Evolutionary conservation across 2,329 filamentous ascomycete species (phyloP).

Genomic region (Coniochaeta prunicola): DNA sequence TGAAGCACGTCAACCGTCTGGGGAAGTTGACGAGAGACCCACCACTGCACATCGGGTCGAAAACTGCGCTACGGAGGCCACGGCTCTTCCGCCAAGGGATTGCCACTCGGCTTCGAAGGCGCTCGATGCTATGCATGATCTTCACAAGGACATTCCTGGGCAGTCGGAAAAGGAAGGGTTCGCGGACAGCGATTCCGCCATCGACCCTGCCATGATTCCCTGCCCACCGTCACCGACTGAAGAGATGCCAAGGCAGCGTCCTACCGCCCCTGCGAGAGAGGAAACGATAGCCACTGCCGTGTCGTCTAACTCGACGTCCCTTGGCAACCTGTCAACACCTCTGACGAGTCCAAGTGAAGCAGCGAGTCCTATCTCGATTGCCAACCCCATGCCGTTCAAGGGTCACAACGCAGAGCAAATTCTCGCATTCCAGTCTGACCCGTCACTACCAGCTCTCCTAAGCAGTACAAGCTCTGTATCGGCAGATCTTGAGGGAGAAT

Average conservation of each 20-base stretch:
- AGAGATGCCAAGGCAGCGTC: constrained; percentile 24
- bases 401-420: constrained; percentile 36
- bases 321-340: constrained; percentile 40
- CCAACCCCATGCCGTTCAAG: constrained; percentile 27
- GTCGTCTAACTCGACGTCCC: constrained; percentile 46
- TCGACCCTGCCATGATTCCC: constrained; percentile 21
- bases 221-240: constrained; percentile 41
- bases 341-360: constrained; percentile 48
- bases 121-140: not conserved
- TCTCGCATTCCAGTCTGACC: constrained; percentile 53
- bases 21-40: constrained; percentile 36
- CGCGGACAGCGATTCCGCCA: constrained; percentile 1
- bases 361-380: constrained; percentile 37
- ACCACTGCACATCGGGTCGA: constrained; percentile 38
- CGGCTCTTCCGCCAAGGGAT: constrained; percentile 13
- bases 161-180: constrained; percentile 5
- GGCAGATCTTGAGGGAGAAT: constrained; percentile 54
- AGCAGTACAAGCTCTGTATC: constrained; percentile 60
- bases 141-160: not conserved
- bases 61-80: constrained; percentile 24
- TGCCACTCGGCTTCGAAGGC: not conserved
- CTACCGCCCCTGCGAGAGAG: constrained; percentile 26
- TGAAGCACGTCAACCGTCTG: constrained; percentile 23
- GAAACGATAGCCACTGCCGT: constrained; percentile 36
- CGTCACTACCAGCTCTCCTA: constrained; percentile 54